These are phyloP conservation scores for Monosporascus cannonballus DNA, from an alignment of 2,329 filamentous ascomycete genomes.

Conservation along the genomic window DNA sequence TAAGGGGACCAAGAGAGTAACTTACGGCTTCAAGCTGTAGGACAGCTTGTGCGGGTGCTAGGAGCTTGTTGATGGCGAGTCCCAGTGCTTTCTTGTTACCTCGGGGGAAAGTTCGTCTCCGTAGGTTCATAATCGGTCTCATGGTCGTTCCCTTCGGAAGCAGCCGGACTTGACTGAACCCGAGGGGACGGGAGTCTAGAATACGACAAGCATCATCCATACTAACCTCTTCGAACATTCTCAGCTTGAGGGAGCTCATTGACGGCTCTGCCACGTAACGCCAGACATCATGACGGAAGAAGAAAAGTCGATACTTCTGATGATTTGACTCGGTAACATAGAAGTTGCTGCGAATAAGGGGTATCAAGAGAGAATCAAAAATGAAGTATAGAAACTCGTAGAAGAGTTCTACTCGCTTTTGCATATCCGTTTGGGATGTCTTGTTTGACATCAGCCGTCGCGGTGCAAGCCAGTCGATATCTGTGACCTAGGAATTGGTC, in stretches of 20 bases:
- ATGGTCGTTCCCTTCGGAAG: slow-evolving; percentile 74
- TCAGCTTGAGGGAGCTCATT: slow-evolving; percentile 57
- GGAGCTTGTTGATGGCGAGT: slow-evolving; percentile 44
- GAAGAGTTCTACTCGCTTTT: slow-evolving; percentile 74
- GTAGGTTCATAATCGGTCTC: slow-evolving; percentile 82
- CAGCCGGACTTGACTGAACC: slow-evolving; percentile 72
- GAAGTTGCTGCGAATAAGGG: slow-evolving; percentile 80
- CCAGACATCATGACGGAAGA: slow-evolving; percentile 94
- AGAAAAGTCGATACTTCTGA: slow-evolving; percentile 78
- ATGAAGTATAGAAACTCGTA: slow-evolving; percentile 85
- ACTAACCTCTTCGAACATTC: slow-evolving; percentile 75
- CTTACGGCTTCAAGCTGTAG: slow-evolving; percentile 72
- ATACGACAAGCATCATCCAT: slow-evolving; percentile 48
- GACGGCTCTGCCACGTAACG: slow-evolving; percentile 67
- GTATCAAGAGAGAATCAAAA: slow-evolving; percentile 87
- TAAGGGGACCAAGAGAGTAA: background rate
- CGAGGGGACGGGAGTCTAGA: slow-evolving; percentile 58
- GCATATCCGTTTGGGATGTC: slow-evolving; percentile 62
- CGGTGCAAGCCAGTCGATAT: slow-evolving; percentile 67
- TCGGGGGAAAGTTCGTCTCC: slow-evolving; percentile 51
- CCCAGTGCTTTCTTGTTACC: slow-evolving; percentile 32
- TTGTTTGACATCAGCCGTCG: slow-evolving; percentile 44
- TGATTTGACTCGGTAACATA: slow-evolving; percentile 87
- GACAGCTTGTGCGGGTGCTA: slow-evolving; percentile 69
- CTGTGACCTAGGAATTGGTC: slow-evolving; percentile 47